phyloP scores from a whole-genome alignment of 495 filamentous ascomycete genomes.

The Aspergillus nanangensis region DNA sequence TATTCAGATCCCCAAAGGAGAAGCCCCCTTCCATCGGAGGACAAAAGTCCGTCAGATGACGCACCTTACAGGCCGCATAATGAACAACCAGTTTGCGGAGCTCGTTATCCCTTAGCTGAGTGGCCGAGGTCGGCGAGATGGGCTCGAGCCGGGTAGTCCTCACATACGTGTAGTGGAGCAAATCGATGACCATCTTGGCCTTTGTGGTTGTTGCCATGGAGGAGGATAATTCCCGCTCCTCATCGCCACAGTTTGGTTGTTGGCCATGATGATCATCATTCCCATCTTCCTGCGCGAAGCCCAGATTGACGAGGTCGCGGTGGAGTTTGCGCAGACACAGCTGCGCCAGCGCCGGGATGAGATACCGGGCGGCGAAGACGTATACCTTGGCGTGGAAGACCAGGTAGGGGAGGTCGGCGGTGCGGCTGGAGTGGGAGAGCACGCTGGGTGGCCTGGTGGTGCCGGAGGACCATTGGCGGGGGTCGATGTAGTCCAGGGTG shows the following conservation, averaged over 20 bases:
- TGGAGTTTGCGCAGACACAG: slow-evolving; percentile 42
- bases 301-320: slow-evolving; percentile 28
- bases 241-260: slow-evolving; percentile 7
- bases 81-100: slow-evolving; percentile 39
- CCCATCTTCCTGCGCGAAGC: slow-evolving; percentile 21
- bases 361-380: slow-evolving; percentile 42
- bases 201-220: slow-evolving; percentile 25
- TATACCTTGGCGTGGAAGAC: slow-evolving; percentile 46
- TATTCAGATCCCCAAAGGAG: slow-evolving; percentile 19
- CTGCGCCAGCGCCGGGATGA: slow-evolving; percentile 40
- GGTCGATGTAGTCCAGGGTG: slow-evolving; percentile 31
- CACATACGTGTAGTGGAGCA: slow-evolving; percentile 39
- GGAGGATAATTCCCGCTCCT: slow-evolving; percentile 1
- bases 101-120: slow-evolving; percentile 44
- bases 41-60: slow-evolving; percentile 35
- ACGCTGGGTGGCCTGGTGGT: slow-evolving; percentile 10
- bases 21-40: slow-evolving; percentile 23
- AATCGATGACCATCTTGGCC: slow-evolving; percentile 34
- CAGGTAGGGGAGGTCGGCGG: slow-evolving; percentile 32
- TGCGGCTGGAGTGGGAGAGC: slow-evolving; percentile 5
- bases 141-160: slow-evolving; percentile 41
- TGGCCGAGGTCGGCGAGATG: slow-evolving; percentile 36
- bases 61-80: slow-evolving; percentile 42
- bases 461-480: slow-evolving; percentile 7
- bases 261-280: not conserved